Base-by-base conservation (phyloP, 108 stramenopile species). In the Pseudonitzschia delicatissima region DNA sequence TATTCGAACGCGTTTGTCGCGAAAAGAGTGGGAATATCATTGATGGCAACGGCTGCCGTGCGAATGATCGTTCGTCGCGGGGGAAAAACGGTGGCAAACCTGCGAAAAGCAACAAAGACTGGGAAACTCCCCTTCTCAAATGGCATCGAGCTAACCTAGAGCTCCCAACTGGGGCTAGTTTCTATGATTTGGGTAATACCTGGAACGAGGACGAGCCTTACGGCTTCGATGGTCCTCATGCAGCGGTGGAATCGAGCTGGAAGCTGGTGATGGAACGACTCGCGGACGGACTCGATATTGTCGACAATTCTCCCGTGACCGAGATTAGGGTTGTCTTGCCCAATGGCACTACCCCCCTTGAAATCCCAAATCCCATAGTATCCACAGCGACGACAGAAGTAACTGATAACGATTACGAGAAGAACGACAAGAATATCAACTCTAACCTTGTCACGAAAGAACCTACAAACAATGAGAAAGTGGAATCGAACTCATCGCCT, bases 181-280 rank as follows among this genome's bases (percentile, higher is more conserved):
- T 94, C 73, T 47, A 81, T 20, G 35, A 77, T 26, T 67, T 92
- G 23, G 91, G 91, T 6, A 82, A 81, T 48, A 82, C 84, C 44
- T 96, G 96, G 96, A 96, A 96, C 71, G 92, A 95, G 57, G 95
- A 95, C 67, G 93, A 96, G 59, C 87, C 85, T 15, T 96, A 86
- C 67, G 93, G 94, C 5, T 96, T 88, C 68, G 89, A 87, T 26
- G 96, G 96, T n/a, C 91, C 85, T 33, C 96, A 96, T 73, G 86
- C 84, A n/a, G 85, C 92, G 28, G 66, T 95, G 11, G 80, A 87
- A 67, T 72, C 82, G 32, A 88, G 88, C 57, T 90, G 88, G 70
- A 78, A 82, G 17, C 72, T 84, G 37, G 68, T 93, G n/a, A 84
- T 87, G 45, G 82, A 85, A 48, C 66, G 67, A 2, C 77, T 96